Evolutionary conservation across 2,329 filamentous ascomycete species (phyloP), one percentile per base, ranked within the genome.

Genomic region (Allantophomopsis lycopodina): DNA sequence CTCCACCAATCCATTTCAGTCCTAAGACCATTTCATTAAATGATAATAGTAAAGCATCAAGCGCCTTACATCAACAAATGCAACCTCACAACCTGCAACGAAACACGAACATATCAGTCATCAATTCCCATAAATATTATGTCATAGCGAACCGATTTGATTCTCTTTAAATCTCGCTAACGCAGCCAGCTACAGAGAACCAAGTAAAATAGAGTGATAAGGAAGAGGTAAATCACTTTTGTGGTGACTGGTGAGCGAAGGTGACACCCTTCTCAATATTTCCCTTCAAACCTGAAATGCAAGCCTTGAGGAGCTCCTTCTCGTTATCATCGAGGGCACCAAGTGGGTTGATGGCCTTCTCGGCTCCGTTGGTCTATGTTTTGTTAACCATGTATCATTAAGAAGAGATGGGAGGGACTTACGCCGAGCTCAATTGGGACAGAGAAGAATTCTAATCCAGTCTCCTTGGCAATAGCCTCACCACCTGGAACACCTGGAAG

Each of bases 181-280:
- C 7, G 23, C 11, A 28, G 23, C 23, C 23, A 28, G 23, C 23
- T 28, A 28, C 23, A 28, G 23, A 28, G 8, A 28, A 36, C 13
- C 23, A 39, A 42, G 31, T 16, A n/a, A 33, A 43, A 42, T 38
- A 36, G 41, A 32, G 49, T 55, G 55, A 59, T 56, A 55, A 32
- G 15, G 17, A 36, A 33, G 34, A 46, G 50, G 55, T 49, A 51
- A 63, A 69, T 84, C 77, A 88, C 83, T 88, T 88, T 76, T 86
- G 77, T 59, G 86, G 82, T 60, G 84, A 77, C 73, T 81, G 88
- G 69, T 83, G 73, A 63, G 80, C 80, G 60, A 96, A 98, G 59
- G 79, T 76, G 58, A 95, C 70, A 59, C 91, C 91, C 78, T 96
- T 95, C 57, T 76, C 67, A 60, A 98, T 94, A 70, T 96, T 96